phyloP scores from a whole-genome alignment of 2,329 filamentous ascomycete species.

The Exophiala bonariae region DNA sequence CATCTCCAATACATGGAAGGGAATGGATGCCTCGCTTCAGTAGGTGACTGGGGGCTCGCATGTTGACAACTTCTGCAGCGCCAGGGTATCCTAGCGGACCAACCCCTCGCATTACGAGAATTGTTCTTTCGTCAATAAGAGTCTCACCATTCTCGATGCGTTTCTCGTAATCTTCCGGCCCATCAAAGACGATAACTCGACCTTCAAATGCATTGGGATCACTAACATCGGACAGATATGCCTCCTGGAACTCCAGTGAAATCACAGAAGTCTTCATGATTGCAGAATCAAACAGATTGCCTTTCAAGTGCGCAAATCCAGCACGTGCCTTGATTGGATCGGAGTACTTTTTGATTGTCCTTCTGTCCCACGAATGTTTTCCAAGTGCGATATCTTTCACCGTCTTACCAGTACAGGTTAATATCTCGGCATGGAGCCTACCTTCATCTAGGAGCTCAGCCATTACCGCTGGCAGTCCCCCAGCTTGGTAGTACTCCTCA shows the following conservation, averaged over 20 bases:
- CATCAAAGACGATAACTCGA: conserved; percentile 51
- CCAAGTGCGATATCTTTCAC: conserved; percentile 45
- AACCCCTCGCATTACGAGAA: conserved; percentile 51
- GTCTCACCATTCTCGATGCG: conserved; percentile 43
- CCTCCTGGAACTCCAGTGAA: conserved; percentile 44
- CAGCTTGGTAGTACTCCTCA: conserved; percentile 57
- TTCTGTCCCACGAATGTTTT: conserved; percentile 51
- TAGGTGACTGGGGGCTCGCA: conserved; percentile 49
- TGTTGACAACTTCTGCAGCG: conserved; percentile 55
- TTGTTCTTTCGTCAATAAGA: conserved; percentile 42
- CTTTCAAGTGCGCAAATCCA: conserved; percentile 52
- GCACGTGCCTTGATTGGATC: conserved; percentile 51
- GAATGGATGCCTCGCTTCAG: conserved; percentile 47
- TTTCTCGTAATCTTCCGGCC: conserved; percentile 50
- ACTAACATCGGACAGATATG: conserved; percentile 46
- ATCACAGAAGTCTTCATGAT: conserved; percentile 57
- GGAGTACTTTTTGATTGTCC: conserved; percentile 46
- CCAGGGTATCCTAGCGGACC: conserved; percentile 53
- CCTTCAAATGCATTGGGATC: conserved; percentile 52
- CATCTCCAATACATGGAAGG: conserved; percentile 55
- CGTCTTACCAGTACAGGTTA: conserved; percentile 52
- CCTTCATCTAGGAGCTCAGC: conserved; percentile 53
- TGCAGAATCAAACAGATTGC: conserved; percentile 52
- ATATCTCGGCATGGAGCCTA: conserved; percentile 43
- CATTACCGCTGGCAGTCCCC: conserved; percentile 54